Percentiles rank a stretch among this genome's conserved stretches.
Evolutionary conservation across 768 basidiomycete genomes (phyloP).

Genomic region (Grammothele lineata): DNA sequence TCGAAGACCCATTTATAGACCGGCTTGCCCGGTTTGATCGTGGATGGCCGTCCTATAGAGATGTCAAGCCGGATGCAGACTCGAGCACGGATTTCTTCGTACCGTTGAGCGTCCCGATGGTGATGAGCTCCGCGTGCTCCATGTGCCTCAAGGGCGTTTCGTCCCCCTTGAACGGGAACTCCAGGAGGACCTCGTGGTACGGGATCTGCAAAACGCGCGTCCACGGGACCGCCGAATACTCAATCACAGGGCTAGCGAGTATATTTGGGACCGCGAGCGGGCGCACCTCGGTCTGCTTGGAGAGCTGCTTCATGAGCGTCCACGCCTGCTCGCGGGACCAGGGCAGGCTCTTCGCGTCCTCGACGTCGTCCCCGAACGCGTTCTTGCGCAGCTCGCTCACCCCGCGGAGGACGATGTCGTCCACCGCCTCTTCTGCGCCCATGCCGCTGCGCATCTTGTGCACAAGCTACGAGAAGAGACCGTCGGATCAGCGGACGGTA

Average conservation of each 20-base stretch:
- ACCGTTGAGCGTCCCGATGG: constrained; percentile 76
- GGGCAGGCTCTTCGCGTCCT: constrained; percentile 76
- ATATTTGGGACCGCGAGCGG: too few relatives aligned
- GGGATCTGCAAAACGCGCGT: too few relatives aligned
- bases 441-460: constrained; percentile 80
- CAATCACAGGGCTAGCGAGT: too few relatives aligned
- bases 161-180: constrained; percentile 91
- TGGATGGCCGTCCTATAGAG: constrained; percentile 71
- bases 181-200: constrained; percentile 77
- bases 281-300: constrained; percentile 55
- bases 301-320: constrained; percentile 71
- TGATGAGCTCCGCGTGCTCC: constrained; percentile 87
- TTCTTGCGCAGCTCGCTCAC: constrained; percentile 84
- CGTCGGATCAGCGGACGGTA: background rate
- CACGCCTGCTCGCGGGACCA: constrained; percentile 92
- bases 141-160: constrained; percentile 75
- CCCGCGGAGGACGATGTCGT: constrained; percentile 80
- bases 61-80: too few relatives aligned
- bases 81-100: too few relatives aligned
- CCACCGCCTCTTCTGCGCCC: constrained; percentile 73
- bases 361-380: constrained; percentile 88
- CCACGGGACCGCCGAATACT: too few relatives aligned
- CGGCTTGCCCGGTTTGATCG: constrained; percentile 87
- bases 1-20: constrained; percentile 85
- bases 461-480: constrained; percentile 55